These are phyloP conservation scores for Meyerozyma carpophila DNA, from an alignment of 1,139 yeast species.

Conservation along the genomic window DNA sequence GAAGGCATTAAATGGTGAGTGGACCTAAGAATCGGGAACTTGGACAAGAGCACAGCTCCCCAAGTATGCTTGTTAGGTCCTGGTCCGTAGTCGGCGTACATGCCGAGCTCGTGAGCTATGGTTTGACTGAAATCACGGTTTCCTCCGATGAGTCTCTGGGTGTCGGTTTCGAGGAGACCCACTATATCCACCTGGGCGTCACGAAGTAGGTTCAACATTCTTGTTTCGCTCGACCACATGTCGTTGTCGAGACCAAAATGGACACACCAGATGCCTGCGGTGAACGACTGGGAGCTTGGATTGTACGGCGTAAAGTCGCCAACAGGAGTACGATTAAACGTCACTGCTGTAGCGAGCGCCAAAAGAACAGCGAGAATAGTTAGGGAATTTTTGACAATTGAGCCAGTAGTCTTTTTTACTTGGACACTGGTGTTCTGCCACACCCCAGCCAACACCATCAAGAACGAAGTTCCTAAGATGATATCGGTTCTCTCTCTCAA, in stretches of 20 bases:
- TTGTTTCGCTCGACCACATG: conserved; percentile 94
- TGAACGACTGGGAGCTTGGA: conserved; percentile 67
- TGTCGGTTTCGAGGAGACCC: conserved; percentile 88
- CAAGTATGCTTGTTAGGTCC: conserved; percentile 98
- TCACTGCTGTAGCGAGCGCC: conserved; percentile 31
- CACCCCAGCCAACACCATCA: conserved; percentile 43
- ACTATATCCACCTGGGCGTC: conserved; percentile 89
- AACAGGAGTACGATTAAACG: conserved; percentile 57
- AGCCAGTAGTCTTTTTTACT: conserved; percentile 15
- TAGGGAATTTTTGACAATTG: conserved; percentile 15
- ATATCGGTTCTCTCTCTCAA: conserved; percentile 85
- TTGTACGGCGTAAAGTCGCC: conserved; percentile 68
- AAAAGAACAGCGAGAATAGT: conserved; percentile 23
- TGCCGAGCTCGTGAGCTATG: conserved; percentile 86
- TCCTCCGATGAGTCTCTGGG: conserved; percentile 92
- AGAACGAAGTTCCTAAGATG: conserved; percentile 42
- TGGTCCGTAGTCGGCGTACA: conserved; percentile 96
- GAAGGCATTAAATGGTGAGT: conserved; percentile 88
- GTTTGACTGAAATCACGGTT: conserved; percentile 90
- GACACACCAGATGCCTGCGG: conserved; percentile 97
- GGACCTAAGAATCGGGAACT: conserved; percentile 87
- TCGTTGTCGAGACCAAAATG: conserved; percentile 96
- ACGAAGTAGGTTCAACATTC: conserved; percentile 77
- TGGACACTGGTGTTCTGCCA: conserved; percentile 22
- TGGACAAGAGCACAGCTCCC: conserved; percentile 91